Evolutionary conservation across 257 asterid genomes (phyloP).

Genomic region (Penstemon eatonii): DNA sequence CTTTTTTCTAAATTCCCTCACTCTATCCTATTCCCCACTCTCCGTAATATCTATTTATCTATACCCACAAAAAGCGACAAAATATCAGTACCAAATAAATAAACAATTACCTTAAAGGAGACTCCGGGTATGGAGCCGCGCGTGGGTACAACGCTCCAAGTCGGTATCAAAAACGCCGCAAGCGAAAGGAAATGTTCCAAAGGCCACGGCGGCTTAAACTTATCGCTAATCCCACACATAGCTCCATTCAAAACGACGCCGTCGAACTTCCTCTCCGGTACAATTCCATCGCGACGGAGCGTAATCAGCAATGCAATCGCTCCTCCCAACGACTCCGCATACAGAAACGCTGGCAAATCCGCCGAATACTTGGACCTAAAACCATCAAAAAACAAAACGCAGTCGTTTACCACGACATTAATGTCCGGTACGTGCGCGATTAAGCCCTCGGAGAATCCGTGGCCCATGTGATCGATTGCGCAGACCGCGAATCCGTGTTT

Average conservation of each 20-base stretch:
- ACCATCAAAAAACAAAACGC: slow-evolving; percentile 53
- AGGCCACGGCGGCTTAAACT: slow-evolving; percentile 98
- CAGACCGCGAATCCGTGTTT: slow-evolving; percentile 89
- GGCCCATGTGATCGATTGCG: slow-evolving; percentile 97
- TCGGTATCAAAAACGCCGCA: slow-evolving; percentile 72
- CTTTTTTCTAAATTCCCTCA: too few species aligned
- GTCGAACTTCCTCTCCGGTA: slow-evolving; percentile 54
- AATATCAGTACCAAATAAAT: too few species aligned
- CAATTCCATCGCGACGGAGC: slow-evolving; percentile 58
- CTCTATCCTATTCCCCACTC: too few species aligned
- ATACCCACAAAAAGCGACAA: too few species aligned
- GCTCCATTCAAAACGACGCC: slow-evolving; percentile 92
- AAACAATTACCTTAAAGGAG: slow-evolving; percentile 67
- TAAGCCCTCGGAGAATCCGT: slow-evolving; percentile 88
- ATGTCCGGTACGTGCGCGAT: slow-evolving; percentile 77
- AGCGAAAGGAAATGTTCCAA: slow-evolving; percentile 80
- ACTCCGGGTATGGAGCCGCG: slow-evolving; percentile 76
- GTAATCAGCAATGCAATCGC: slow-evolving; percentile 81
- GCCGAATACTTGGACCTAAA: slow-evolving; percentile 51
- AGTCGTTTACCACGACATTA: slow-evolving; percentile 72
- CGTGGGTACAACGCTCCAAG: slow-evolving; percentile 87
- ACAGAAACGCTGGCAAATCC: slow-evolving; percentile 63
- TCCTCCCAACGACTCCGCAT: slow-evolving; percentile 90
- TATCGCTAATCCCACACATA: slow-evolving; percentile 91
- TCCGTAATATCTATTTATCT: too few species aligned